phyloP scores from a whole-genome alignment of 768 basidiomycete species.

The Mycena belliarum region DNA sequence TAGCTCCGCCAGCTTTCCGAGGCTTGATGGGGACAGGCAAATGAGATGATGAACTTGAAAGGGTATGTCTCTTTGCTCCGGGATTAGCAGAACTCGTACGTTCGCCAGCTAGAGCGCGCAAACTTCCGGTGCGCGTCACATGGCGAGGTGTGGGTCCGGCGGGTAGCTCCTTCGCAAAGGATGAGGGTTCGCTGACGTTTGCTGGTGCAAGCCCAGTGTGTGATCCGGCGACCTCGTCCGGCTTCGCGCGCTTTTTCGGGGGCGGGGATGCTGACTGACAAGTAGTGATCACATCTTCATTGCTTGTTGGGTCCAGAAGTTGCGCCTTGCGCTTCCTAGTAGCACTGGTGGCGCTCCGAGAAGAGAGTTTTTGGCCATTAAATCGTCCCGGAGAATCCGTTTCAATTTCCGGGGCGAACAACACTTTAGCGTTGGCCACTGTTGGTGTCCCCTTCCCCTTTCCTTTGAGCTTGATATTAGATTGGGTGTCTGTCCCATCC shows the following conservation, averaged over 20 bases:
- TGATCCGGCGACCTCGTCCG: not conserved
- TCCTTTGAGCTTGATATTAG: not conserved
- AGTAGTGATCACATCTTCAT: not conserved
- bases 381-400: constrained; percentile 9
- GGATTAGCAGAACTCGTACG: not conserved
- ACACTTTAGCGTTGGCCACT: constrained; percentile 4
- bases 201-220: not conserved
- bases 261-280: constrained; percentile 7
- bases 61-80: not conserved
- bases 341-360: not conserved
- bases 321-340: constrained; percentile 10
- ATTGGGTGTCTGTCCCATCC: not conserved
- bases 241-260: constrained; percentile 10
- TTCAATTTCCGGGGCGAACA: constrained; percentile 8
- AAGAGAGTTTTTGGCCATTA: not conserved
- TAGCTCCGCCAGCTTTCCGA: not conserved
- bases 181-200: not conserved
- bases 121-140: constrained; percentile 1
- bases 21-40: not conserved
- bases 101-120: constrained; percentile 10
- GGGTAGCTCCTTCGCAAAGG: constrained; percentile 7
- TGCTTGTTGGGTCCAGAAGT: constrained; percentile 10
- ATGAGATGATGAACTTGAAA: not conserved
- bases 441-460: not conserved
- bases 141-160: constrained; percentile 8